These are phyloP conservation scores for Ganoderma lingzhi DNA, from an alignment of 1,284 basidiomycete genomes.

Conservation along the genomic window DNA sequence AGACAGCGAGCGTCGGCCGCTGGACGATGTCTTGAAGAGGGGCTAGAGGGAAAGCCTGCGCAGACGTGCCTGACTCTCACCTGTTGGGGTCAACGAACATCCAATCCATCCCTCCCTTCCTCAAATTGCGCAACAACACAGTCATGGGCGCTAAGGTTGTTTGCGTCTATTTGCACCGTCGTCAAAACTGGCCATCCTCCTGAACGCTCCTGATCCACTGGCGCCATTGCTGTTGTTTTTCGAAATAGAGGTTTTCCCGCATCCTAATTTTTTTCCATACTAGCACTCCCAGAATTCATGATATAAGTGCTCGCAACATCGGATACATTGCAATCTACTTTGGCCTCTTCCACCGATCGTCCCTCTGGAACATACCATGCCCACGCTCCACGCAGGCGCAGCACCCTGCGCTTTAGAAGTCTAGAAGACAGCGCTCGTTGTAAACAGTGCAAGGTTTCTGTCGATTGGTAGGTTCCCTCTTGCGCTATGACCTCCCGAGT, in stretches of 20 bases:
- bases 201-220: conserved; percentile 1
- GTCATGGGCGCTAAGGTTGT: conserved; percentile 11
- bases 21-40: conserved; percentile 24
- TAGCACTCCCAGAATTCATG: not conserved
- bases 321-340: not conserved
- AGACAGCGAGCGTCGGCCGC: conserved; percentile 25
- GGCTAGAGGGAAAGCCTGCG: conserved; percentile 7
- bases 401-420: not conserved
- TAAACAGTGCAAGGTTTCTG: not conserved
- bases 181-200: not conserved
- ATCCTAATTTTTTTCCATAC: not conserved
- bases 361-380: not conserved
- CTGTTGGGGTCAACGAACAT: conserved; percentile 6
- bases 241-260: too few species aligned
- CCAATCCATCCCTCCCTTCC: not conserved
- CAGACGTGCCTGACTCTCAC: conserved; percentile 8
- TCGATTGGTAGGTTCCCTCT: not conserved
- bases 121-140: not conserved
- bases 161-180: conserved; percentile 23
- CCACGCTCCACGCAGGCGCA: not conserved
- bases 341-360: not conserved
- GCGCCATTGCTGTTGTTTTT: not conserved
- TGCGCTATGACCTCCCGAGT: not conserved
- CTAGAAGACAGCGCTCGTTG: not conserved
- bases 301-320: not conserved